A percentile compares a stretch with the other conserved stretches of the same genome.
Evolutionary conservation across 768 basidiomycete genomes (phyloP).

Genomic region (Flagelloscypha sp.): DNA sequence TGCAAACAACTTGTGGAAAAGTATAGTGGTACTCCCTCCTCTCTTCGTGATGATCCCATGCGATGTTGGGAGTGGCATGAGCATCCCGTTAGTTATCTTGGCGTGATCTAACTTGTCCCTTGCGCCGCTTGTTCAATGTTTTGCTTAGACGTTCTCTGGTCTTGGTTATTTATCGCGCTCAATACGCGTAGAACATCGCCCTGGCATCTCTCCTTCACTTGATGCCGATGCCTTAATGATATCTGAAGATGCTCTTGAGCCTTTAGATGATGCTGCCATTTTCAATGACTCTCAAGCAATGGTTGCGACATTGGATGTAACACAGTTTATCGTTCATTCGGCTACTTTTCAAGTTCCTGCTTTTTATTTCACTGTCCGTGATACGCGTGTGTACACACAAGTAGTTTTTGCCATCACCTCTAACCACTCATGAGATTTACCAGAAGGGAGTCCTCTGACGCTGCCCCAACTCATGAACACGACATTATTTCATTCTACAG

Average conservation of each 20-base stretch:
- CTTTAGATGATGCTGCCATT: slow-evolving; percentile 31
- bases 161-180: slow-evolving; percentile 43
- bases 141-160: slow-evolving; percentile 24
- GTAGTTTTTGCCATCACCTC: slow-evolving; percentile 3
- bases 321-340: slow-evolving; percentile 70
- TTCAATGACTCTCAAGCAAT: slow-evolving; percentile 14
- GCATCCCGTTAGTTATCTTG: slow-evolving; percentile 37
- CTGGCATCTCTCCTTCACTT: slow-evolving; percentile 3
- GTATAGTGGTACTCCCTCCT: slow-evolving; percentile 1
- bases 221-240: too few species aligned
- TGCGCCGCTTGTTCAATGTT: slow-evolving; percentile 6
- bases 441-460: slow-evolving; percentile 59
- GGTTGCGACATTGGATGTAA: slow-evolving; percentile 32
- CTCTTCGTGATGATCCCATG: slow-evolving; percentile 10
- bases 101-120: slow-evolving; percentile 5
- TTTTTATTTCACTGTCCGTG: slow-evolving; percentile 72
- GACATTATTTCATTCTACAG: slow-evolving; percentile 47
- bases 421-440: slow-evolving; percentile 10
- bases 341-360: slow-evolving; percentile 74
- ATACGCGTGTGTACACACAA: slow-evolving; percentile 32
- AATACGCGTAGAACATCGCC: slow-evolving; percentile 11
- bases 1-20: slow-evolving; percentile 22
- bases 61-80: slow-evolving; percentile 57
- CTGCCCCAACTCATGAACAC: slow-evolving; percentile 49
- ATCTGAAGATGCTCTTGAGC: slow-evolving; percentile 17